These are phyloP conservation scores for Globisporangium mamillatum DNA, from an alignment of 352 stramenopile species.

Conservation along the genomic window DNA sequence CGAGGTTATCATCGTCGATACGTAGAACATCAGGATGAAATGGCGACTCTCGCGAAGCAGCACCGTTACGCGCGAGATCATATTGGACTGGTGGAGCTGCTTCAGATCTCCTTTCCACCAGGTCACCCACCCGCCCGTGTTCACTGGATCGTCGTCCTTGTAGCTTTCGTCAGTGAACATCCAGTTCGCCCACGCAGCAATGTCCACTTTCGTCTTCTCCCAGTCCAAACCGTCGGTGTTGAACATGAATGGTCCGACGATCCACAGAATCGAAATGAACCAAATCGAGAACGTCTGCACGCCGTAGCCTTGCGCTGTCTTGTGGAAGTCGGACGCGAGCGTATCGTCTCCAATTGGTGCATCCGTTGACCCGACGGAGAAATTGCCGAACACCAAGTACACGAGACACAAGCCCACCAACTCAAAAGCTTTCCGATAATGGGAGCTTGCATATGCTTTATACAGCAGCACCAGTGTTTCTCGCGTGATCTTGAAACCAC, in stretches of 20 bases:
- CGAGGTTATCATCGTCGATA: slow-evolving; percentile 47
- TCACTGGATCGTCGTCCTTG: slow-evolving; percentile 57
- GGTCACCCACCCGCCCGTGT: slow-evolving; percentile 68
- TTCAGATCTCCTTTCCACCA: slow-evolving; percentile 73
- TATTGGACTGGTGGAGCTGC: slow-evolving; percentile 59
- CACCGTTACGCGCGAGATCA: slow-evolving; percentile 69
- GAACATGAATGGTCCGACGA: slow-evolving; percentile 73
- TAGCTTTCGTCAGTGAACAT: slow-evolving; percentile 68
- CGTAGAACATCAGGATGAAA: slow-evolving; percentile 77
- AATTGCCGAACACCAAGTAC: slow-evolving; percentile 65
- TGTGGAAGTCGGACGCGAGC: slow-evolving; percentile 57
- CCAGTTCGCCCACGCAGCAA: slow-evolving; percentile 58
- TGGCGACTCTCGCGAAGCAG: slow-evolving; percentile 68
- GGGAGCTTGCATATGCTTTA: slow-evolving; percentile 67
- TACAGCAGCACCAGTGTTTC: slow-evolving; percentile 77
- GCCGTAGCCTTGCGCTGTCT: slow-evolving; percentile 66
- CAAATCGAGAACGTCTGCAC: slow-evolving; percentile 80
- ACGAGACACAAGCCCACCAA: slow-evolving; percentile 68
- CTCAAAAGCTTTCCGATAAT: slow-evolving; percentile 78
- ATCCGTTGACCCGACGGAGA: slow-evolving; percentile 59
- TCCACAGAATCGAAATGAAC: slow-evolving; percentile 74
- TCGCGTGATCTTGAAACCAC: slow-evolving; percentile 82
- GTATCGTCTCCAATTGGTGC: slow-evolving; percentile 44
- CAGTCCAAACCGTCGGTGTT: slow-evolving; percentile 78
- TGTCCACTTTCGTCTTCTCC: slow-evolving; percentile 72